Base-by-base conservation (phyloP, 192 early-diverging fungal genomes). In the Gamsiella multidivaricata region DNA sequence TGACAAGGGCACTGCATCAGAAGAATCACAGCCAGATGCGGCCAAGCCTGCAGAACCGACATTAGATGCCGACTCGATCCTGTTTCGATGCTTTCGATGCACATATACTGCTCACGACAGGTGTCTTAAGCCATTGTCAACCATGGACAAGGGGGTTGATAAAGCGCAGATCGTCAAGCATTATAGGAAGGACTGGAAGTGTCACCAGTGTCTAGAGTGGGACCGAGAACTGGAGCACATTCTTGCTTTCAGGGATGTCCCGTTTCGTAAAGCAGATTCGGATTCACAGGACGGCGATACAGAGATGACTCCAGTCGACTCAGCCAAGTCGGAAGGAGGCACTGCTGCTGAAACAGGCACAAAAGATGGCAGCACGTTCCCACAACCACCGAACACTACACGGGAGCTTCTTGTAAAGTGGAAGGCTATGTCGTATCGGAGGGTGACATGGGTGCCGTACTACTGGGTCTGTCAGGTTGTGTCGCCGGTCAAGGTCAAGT, bases 321-420 rank as follows among this genome's bases (percentile, higher is more conserved):
- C 43, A 34, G 26, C 55, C 17, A 74, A 63, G 12, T 42, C 58
- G 34, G 39, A 55, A 17, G 28, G 41, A 41, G 23, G 20, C 46
- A 47, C 25, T 0, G 17, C 61, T 22, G 29, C 53, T n/a, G 51
- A 67, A 9, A 31, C 55, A 1, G 26, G 5, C 23, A 47, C 31
- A 2, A 70, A 50, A 51, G 55, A 68, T 32, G 50, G 32, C 56
- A 53, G 46, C 33, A 58, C 61, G 7, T 63, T 63, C 34, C 67
- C 57, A 25, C 57, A 65, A 32, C 32, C 69, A 10, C 55, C 43
- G 10, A 69, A 63, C 34, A 56, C 70, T 10, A 58, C 34, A 22
- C 65, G 75, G n/a, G 70, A 75, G 34, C 61, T 78, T n/a, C 59
- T 87, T 18, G 53, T 87, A 15, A 87, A 87, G 33, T 87, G 83